Evolutionary conservation across 805 yeast genomes (phyloP).

Genomic region (Kuraishia piskuri): DNA sequence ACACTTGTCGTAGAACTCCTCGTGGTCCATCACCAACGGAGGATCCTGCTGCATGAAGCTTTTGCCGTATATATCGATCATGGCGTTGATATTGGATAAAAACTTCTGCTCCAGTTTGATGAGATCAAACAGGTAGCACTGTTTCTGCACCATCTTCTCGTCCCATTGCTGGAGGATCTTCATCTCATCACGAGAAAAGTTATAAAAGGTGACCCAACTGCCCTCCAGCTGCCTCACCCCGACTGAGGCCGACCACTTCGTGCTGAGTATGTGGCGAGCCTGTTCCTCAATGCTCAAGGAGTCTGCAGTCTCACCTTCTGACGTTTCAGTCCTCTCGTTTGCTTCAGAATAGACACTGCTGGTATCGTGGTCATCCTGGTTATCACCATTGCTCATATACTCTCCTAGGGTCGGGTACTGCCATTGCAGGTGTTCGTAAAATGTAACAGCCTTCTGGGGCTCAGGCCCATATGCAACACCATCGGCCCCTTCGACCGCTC

Average conservation of each 20-base stretch:
- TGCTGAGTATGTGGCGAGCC: background rate
- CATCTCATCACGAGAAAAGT: background rate
- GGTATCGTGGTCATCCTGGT: background rate
- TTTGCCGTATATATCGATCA: constrained; percentile 48
- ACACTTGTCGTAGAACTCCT: constrained; percentile 52
- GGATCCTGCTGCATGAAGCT: constrained; percentile 29
- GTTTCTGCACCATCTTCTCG: constrained; percentile 27
- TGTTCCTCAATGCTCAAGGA: background rate
- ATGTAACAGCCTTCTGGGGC: background rate
- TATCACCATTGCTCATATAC: background rate
- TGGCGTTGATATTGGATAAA: constrained; percentile 56
- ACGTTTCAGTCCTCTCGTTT: too few species aligned
- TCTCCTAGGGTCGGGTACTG: background rate
- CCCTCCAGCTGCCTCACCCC: background rate
- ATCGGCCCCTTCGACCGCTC: background rate
- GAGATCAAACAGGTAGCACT: constrained; percentile 69
- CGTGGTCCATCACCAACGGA: constrained; percentile 36
- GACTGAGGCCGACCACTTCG: background rate
- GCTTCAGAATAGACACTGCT: background rate
- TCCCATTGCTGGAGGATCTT: background rate
- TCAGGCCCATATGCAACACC: background rate
- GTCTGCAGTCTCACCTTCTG: background rate
- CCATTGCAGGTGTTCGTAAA: background rate
- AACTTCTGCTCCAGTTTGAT: constrained; percentile 65
- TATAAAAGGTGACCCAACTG: background rate